These are phyloP conservation scores for Monosporascus sp. DNA, from an alignment of 2,329 filamentous ascomycete species.

Conservation along the genomic window DNA sequence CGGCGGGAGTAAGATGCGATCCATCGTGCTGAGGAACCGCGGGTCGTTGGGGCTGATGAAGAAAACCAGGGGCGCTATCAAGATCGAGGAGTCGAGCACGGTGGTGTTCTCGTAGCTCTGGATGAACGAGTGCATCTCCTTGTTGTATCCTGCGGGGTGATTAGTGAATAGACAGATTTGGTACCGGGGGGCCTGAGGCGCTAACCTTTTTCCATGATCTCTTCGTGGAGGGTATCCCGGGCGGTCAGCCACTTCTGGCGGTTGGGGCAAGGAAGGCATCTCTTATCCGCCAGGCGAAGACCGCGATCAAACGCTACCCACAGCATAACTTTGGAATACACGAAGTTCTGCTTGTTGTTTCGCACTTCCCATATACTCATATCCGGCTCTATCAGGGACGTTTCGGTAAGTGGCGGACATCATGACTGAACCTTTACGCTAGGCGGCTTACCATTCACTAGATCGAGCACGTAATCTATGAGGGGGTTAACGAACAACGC, in stretches of 20 bases:
- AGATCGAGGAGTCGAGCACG: constrained; percentile 66
- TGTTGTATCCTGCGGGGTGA: constrained; percentile 54
- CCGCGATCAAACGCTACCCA: constrained; percentile 78
- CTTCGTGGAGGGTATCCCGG: constrained; percentile 65
- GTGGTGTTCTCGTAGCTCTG: constrained; percentile 71
- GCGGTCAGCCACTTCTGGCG: constrained; percentile 60
- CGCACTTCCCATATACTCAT: constrained; percentile 84
- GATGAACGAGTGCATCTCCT: constrained; percentile 62
- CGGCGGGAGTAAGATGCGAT: constrained; percentile 64
- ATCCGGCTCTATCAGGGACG: constrained; percentile 48
- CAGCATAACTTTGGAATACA: constrained; percentile 78
- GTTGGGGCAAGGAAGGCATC: constrained; percentile 70
- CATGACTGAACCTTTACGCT: background rate
- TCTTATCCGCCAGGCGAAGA: constrained; percentile 67
- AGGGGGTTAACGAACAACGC: constrained; percentile 7
- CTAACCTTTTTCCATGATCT: constrained; percentile 66
- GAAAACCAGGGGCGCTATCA: constrained; percentile 74
- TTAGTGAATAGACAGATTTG: background rate
- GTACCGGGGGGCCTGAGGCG: background rate
- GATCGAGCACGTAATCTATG: constrained; percentile 62
- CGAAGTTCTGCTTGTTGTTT: constrained; percentile 69
- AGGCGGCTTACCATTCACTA: constrained; percentile 47
- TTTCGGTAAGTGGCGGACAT: constrained; percentile 7
- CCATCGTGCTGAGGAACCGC: constrained; percentile 66
- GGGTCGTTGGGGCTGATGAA: constrained; percentile 76